Conservation (phyloP, 2,329 filamentous ascomycete species). For the Chaetomium sp. region DNA sequence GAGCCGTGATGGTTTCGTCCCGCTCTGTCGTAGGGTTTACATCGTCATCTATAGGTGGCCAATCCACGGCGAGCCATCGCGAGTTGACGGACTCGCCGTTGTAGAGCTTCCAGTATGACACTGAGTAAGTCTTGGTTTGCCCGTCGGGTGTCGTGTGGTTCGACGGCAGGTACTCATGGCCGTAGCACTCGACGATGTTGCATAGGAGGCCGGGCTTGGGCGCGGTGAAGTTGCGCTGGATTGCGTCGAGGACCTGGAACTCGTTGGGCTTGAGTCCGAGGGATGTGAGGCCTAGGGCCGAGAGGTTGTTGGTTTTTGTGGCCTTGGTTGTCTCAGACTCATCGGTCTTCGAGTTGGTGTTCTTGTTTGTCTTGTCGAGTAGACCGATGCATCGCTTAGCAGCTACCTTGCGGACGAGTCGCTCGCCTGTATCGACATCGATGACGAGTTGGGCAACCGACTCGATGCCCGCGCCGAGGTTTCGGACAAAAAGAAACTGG, state of each 20-base stretch:
- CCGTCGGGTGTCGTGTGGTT: not conserved
- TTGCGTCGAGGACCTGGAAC: not conserved
- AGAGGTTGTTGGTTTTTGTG: no score
- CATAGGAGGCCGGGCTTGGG: not conserved
- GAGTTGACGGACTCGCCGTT: not conserved
- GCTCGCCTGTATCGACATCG: not conserved
- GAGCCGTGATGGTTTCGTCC: not conserved
- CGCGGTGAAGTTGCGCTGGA: not conserved
- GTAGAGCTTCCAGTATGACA: slow-evolving; percentile 12
- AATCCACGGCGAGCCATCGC: not conserved
- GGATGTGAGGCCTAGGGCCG: no score
- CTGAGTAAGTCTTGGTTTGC: not conserved
- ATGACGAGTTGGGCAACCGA: slow-evolving; percentile 5
- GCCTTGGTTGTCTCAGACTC: no score
- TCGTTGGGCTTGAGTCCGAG: not conserved
- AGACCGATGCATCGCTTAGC: not conserved
- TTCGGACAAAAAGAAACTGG: slow-evolving; percentile 5
- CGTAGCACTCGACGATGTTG: slow-evolving; percentile 1
- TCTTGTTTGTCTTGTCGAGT: not conserved
- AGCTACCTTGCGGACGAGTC: slow-evolving; percentile 6
- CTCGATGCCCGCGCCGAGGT: not conserved
- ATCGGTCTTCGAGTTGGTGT: no score
- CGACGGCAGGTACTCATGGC: slow-evolving; percentile 6
- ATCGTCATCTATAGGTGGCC: no score
- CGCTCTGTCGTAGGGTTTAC: no score